phyloP scores from a whole-genome alignment of 176 grass and related monocot genomes.

The Rhipidocladum racemiflorum region DNA sequence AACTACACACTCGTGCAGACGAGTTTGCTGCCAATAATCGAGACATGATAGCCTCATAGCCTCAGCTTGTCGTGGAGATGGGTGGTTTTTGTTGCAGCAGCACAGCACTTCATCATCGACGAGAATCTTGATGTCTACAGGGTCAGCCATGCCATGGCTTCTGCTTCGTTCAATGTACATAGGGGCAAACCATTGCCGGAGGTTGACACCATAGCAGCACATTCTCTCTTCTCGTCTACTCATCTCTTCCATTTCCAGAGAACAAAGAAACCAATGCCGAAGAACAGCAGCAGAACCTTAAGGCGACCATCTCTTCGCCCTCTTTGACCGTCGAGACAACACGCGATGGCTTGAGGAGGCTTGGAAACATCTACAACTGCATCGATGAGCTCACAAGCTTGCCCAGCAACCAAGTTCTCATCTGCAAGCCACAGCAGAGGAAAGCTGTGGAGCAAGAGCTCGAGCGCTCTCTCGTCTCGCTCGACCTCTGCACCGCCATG shows the following conservation, averaged over 20 bases:
- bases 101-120: neutral
- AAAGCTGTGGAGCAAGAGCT: conserved; percentile 15
- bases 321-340: conserved; percentile 17
- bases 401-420: conserved; percentile 1
- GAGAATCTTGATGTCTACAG: conserved; percentile 23
- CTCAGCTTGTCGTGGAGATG: neutral
- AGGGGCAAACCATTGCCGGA: neutral
- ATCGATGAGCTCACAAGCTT: conserved; percentile 6
- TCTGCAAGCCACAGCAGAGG: neutral
- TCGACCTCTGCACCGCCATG: conserved; percentile 27
- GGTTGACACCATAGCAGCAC: neutral
- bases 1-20: neutral
- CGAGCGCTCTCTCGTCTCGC: neutral
- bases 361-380: conserved; percentile 10
- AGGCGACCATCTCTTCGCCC: conserved; percentile 12
- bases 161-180: neutral
- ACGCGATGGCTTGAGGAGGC: conserved; percentile 19
- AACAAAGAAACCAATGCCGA: neutral
- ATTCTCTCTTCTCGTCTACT: neutral
- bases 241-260: neutral
- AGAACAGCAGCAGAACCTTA: conserved; percentile 30
- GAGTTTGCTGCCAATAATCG: neutral
- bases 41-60: conserved; percentile 7
- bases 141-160: neutral
- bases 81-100: conserved; percentile 17